Base-by-base conservation (phyloP, 192 early-diverging fungal genomes). In the Mortierella antarctica region DNA sequence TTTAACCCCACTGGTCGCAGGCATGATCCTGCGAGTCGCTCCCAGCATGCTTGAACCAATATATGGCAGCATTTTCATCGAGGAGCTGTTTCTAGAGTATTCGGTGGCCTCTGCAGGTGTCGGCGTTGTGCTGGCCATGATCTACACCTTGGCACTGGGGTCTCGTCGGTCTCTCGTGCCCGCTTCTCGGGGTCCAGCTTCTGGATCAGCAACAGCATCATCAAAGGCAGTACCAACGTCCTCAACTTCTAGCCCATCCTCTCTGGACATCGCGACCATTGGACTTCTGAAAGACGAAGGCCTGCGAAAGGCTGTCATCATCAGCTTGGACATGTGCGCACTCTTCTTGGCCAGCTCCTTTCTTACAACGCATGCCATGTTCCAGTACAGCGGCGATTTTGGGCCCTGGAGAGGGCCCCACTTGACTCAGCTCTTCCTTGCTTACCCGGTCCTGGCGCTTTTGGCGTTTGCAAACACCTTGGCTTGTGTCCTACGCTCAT, bases 61-160 rank as follows among this genome's bases (percentile, higher is more conserved):
- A 31, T 93, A 92, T 56, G 90, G 92, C 42, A 91, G 89, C 74
- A 86, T 93, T 18, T 87, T 93, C 62, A 77, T 91, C 8, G 66
- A 83, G 57, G 54, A 85, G 10, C 65, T 83, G 53, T 91, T 89
- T 59, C 39, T 73, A 13, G 79, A 85, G 45, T 78, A 64, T n/a
- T 55, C 83, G 8, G 62, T 86, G 17, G 42, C 57, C 15, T 83
- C 82, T 17, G 67, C 85, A 18, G 61, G 73, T 44, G 69, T 88
- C 4, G 92, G 90, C n/a, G 86, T 79, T 18, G 48, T 83, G 42
- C 42, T 83, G 45, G 84, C 71, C 21, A 62, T 85, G 58, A 52
- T 68, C 47, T 80, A 72, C 49, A 72, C 59, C 18, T 49, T 63
- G 1, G 31, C 31, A 31, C 31, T 31, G 31, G 31, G 31, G 31